phyloP scores from a whole-genome alignment of 768 basidiomycete species.

The Xerocomus spinulosus region DNA sequence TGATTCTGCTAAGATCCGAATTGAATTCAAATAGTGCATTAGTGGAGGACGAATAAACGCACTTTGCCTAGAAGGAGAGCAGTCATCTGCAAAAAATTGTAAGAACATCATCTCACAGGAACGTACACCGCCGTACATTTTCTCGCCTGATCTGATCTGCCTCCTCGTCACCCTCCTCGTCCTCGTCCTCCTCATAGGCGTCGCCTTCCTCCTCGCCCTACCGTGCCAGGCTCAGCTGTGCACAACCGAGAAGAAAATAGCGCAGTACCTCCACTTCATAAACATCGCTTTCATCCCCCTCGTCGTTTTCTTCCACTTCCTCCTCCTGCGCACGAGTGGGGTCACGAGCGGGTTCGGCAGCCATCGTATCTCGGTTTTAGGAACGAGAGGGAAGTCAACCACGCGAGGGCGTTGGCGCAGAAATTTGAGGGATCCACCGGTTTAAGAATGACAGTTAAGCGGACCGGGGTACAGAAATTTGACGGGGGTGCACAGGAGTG shows the following conservation, averaged over 20 bases:
- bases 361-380: conserved; percentile 14
- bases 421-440: conserved; percentile 1
- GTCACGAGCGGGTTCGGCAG: conserved; percentile 18
- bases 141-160: not conserved
- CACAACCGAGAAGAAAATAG: not conserved
- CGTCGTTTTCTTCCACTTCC: conserved; percentile 5
- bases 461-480: conserved; percentile 9
- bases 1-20: conserved; percentile 9
- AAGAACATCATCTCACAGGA: not conserved
- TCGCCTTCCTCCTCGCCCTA: conserved; percentile 21
- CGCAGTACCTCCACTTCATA: conserved; percentile 25
- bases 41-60: not conserved
- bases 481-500: not conserved
- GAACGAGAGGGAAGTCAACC: not conserved
- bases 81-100: conserved; percentile 19
- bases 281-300: conserved; percentile 27
- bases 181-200: conserved; percentile 18
- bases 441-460: conserved; percentile 9
- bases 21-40: not conserved
- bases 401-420: conserved; percentile 5
- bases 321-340: conserved; percentile 1
- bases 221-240: not conserved
- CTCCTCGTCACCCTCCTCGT: conserved; percentile 11
- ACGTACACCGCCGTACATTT: conserved; percentile 11
- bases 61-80: conserved; percentile 23